Evolutionary conservation across 768 basidiomycete genomes (phyloP).

Genomic region (Hygrocybe punicea): DNA sequence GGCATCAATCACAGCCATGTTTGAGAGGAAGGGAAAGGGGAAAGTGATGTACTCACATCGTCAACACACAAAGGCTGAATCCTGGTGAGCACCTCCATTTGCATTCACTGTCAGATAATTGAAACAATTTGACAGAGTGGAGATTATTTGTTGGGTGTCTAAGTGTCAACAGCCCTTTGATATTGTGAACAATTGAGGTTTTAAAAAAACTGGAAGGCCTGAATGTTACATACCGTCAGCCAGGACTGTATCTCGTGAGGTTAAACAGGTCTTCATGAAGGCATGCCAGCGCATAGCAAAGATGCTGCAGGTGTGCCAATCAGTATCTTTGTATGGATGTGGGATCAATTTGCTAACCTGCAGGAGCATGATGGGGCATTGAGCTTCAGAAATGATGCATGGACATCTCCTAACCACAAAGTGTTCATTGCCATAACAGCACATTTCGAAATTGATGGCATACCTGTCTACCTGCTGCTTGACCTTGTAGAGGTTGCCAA

Average conservation of each 20-base stretch:
- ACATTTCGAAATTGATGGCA: conserved; percentile 32
- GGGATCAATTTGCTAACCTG: conserved; percentile 7
- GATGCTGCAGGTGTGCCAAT: conserved; percentile 21
- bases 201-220: conserved; percentile 35
- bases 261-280: conserved; percentile 26
- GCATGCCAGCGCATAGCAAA: conserved; percentile 21
- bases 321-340: background rate
- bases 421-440: conserved; percentile 20
- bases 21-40: conserved; percentile 29
- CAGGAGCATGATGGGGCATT: conserved; percentile 28
- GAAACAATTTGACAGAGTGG: conserved; percentile 16
- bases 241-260: conserved; percentile 28
- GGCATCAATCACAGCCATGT: conserved; percentile 26
- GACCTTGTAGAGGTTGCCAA: conserved; percentile 39
- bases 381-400: conserved; percentile 25
- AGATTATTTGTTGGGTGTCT: conserved; percentile 36
- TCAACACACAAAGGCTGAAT: conserved; percentile 24
- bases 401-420: conserved; percentile 15
- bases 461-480: conserved; percentile 26
- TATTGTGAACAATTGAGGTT: conserved; percentile 32
- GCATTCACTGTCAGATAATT: background rate
- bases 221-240: conserved; percentile 33
- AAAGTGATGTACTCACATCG: conserved; percentile 30
- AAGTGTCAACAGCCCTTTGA: conserved; percentile 32
- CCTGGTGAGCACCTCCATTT: conserved; percentile 14